Evolutionary conservation across 2,329 filamentous ascomycete genomes (phyloP), one percentile per base, ranked within the genome.

Genomic region (Pestalotiopsis sp.): DNA sequence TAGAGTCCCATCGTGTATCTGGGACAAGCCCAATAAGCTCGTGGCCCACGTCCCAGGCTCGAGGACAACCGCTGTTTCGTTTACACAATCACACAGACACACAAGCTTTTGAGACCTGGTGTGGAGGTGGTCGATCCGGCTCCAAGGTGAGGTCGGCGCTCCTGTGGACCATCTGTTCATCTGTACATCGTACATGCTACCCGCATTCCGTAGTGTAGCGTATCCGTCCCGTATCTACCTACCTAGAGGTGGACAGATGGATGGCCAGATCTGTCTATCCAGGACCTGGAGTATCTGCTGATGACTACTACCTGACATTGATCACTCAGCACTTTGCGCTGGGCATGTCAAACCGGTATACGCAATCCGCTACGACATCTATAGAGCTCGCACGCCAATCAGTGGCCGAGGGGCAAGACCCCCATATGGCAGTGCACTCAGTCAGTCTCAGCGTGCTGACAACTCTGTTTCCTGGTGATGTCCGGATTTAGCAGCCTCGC

Each of bases 1-100:
- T 59, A 59, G 59, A 62, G 31, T 36, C n/a, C 31, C 59, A 39
- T 62, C 27, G 13, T 62, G 59, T 62, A 62, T 62, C 31, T 62
- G 59, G 59, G 25, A 62, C 59, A 62, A 39, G 4, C 59, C 36
- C 59, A 62, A 38, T 62, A 62, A 62, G 59, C 25, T 62, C 38
- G 38, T 62, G 59, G 59, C 59, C 59, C 59, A 62, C 59, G 59
- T 62, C 36, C 59, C n/a, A 39, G 27, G 14, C 27, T 38, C 45
- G 45, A 52, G 45, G 45, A 52, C 45, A 62, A 62, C n/a, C 17
- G 59, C 31, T 20, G 59, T 62, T 62, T 62, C 59, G 59, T 36
- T 62, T 62, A 62, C 59, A 62, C 59, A 62, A 62, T 39, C 27
- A 14, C 31, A 36, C 31, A 12, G 31, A 36, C 13, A 36, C 20